phyloP scores from a whole-genome alignment of 2,329 filamentous ascomycete species.

The Verticillium alfalfae region DNA sequence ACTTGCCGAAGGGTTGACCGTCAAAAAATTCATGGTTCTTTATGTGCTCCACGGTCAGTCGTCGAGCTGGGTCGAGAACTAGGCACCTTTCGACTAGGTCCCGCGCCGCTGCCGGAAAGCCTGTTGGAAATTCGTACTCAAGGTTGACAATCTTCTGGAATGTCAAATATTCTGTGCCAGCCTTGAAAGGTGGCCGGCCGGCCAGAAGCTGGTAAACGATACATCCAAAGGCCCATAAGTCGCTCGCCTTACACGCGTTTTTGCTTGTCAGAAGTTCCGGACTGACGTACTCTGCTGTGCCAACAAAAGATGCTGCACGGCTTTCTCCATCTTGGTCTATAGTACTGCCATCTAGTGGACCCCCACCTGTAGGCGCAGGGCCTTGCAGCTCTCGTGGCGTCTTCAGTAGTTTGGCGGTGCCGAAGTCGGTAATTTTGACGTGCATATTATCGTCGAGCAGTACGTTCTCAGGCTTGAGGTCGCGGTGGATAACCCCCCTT shows the following conservation, averaged over 20 bases:
- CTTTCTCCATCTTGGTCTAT: slow-evolving; percentile 52
- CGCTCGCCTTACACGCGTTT: slow-evolving; percentile 94
- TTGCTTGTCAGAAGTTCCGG: slow-evolving; percentile 96
- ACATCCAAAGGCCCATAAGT: slow-evolving; percentile 97
- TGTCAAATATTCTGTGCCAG: slow-evolving; percentile 88
- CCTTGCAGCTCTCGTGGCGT: slow-evolving; percentile 39
- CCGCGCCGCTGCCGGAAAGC: slow-evolving; percentile 79
- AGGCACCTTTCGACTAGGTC: slow-evolving; percentile 88
- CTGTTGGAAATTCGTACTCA: slow-evolving; percentile 87
- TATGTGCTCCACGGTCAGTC: slow-evolving; percentile 90
- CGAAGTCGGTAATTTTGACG: slow-evolving; percentile 98
- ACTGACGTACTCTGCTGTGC: slow-evolving; percentile 96
- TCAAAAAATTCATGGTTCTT: slow-evolving; percentile 96
- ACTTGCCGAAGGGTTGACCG: slow-evolving; percentile 76
- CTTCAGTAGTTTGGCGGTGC: slow-evolving; percentile 89
- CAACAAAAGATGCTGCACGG: slow-evolving; percentile 89
- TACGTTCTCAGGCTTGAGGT: slow-evolving; percentile 96
- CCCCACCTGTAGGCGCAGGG: slow-evolving; percentile 28
- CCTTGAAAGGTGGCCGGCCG: slow-evolving; percentile 97
- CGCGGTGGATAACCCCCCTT: slow-evolving; percentile 90
- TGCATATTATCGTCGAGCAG: slow-evolving; percentile 94
- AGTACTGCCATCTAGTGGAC: background rate
- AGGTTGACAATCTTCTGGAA: slow-evolving; percentile 97
- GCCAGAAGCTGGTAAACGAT: slow-evolving; percentile 94
- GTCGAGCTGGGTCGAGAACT: slow-evolving; percentile 78